These are phyloP conservation scores for Neoboletus magnificus DNA, from an alignment of 768 basidiomycete genomes.

Conservation along the genomic window DNA sequence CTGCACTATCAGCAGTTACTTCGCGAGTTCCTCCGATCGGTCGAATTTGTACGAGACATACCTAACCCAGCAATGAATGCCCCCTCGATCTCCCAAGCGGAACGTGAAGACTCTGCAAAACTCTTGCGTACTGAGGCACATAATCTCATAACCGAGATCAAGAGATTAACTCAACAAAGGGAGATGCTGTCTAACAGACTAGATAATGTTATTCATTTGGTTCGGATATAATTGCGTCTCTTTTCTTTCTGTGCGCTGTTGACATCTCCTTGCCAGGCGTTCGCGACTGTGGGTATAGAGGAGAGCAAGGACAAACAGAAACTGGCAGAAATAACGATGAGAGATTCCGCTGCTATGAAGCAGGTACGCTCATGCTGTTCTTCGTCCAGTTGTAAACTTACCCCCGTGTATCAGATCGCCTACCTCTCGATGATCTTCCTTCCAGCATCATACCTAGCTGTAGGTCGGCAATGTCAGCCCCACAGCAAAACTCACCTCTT, in stretches of 20 bases:
- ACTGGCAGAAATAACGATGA: background rate
- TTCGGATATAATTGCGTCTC: slow-evolving; percentile 6
- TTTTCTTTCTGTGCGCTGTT: background rate
- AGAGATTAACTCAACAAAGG: slow-evolving; percentile 37
- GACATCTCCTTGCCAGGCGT: slow-evolving; percentile 37
- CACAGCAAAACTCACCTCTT: slow-evolving; percentile 5
- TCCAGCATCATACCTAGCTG: slow-evolving; percentile 44
- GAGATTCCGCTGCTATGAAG: slow-evolving; percentile 14
- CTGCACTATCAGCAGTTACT: slow-evolving; percentile 53
- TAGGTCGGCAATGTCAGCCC: slow-evolving; percentile 6
- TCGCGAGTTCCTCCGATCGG: slow-evolving; percentile 50
- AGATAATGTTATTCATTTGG: slow-evolving; percentile 24
- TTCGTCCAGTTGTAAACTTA: background rate
- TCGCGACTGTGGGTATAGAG: slow-evolving; percentile 50
- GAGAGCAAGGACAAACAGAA: slow-evolving; percentile 35
- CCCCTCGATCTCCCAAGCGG: slow-evolving; percentile 9
- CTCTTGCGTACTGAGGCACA: slow-evolving; percentile 38
- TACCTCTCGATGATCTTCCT: slow-evolving; percentile 59
- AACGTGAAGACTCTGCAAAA: slow-evolving; percentile 27
- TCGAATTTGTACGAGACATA: slow-evolving; percentile 46
- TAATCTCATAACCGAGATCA: slow-evolving; percentile 48
- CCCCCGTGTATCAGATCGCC: slow-evolving; percentile 36
- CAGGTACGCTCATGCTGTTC: slow-evolving; percentile 12
- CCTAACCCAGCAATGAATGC: slow-evolving; percentile 48
- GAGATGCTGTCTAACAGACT: slow-evolving; percentile 22